These are phyloP conservation scores for Fusarium virguliforme DNA, from an alignment of 2,329 filamentous ascomycete species.

Conservation along the genomic window DNA sequence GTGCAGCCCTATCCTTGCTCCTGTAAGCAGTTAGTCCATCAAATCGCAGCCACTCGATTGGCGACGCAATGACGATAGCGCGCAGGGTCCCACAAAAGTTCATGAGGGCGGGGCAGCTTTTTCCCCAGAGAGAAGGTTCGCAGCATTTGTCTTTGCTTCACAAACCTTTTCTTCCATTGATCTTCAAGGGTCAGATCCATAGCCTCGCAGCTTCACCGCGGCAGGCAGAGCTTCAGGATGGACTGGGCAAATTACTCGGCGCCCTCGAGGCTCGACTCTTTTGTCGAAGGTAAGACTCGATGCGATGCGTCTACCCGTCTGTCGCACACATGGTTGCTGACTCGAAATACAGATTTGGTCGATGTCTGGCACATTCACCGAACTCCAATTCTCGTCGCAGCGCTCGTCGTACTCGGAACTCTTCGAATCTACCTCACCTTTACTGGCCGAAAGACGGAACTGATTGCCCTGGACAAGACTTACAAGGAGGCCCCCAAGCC, in stretches of 20 bases:
- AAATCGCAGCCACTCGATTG: conserved; percentile 49
- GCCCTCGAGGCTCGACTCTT: conserved; percentile 46
- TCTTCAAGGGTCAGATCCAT: background rate
- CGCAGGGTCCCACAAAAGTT: conserved; percentile 42
- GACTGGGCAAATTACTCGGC: conserved; percentile 49
- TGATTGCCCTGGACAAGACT: conserved; percentile 58
- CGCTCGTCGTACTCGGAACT: conserved; percentile 58
- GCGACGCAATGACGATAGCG: conserved; percentile 43
- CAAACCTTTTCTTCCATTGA: conserved; percentile 11
- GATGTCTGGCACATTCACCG: conserved; percentile 66
- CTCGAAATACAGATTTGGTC: conserved; percentile 54
- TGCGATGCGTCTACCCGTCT: background rate
- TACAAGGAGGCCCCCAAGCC: conserved; percentile 50
- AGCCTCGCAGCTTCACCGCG: conserved; percentile 23
- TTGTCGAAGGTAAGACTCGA: conserved; percentile 47
- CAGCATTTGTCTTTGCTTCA: conserved; percentile 32
- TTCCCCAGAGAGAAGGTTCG: conserved; percentile 39
- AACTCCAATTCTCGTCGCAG: conserved; percentile 61
- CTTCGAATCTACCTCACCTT: conserved; percentile 62
- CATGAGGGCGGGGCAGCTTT: conserved; percentile 49
- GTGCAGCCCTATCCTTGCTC: conserved; percentile 9
- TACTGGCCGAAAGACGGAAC: conserved; percentile 54
- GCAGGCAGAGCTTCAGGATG: conserved; percentile 40
- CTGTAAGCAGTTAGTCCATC: conserved; percentile 26
- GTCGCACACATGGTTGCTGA: conserved; percentile 28